phyloP scores from a whole-genome alignment of 2,329 filamentous ascomycete genomes.

The Fusarium sp. region DNA sequence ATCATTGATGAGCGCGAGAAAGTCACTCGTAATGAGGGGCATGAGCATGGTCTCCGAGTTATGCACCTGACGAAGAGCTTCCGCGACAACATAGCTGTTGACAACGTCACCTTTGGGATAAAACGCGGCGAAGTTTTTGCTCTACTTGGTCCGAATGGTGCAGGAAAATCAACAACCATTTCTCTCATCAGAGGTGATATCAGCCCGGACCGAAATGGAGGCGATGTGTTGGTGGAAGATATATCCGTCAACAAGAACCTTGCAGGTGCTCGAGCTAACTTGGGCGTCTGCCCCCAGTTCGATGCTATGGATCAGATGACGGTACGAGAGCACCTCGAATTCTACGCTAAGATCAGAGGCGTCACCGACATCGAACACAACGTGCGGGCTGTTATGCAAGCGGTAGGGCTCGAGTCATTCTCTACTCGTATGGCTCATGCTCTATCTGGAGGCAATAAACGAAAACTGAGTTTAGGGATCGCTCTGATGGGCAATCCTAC shows the following conservation, averaged over 20 bases:
- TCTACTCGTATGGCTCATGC: conserved; percentile 78
- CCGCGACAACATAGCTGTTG: conserved; percentile 78
- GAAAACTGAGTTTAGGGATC: conserved; percentile 90
- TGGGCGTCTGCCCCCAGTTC: conserved; percentile 92
- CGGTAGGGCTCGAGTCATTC: conserved; percentile 80
- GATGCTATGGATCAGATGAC: conserved; percentile 93
- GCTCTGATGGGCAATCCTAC: conserved; percentile 92
- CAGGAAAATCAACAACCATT: conserved; percentile 91
- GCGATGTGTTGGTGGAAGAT: conserved; percentile 83
- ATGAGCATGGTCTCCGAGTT: conserved; percentile 76
- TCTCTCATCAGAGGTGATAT: conserved; percentile 90
- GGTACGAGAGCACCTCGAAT: conserved; percentile 83
- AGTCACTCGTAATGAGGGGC: conserved; percentile 55
- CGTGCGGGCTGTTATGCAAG: conserved; percentile 78
- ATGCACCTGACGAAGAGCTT: conserved; percentile 84
- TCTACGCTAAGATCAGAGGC: conserved; percentile 87
- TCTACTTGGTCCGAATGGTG: conserved; percentile 88
- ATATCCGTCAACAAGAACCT: conserved; percentile 78
- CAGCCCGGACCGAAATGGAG: conserved; percentile 73
- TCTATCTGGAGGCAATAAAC: conserved; percentile 89
- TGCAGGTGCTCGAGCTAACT: conserved; percentile 75
- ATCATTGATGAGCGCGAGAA: conserved; percentile 71
- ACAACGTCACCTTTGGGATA: conserved; percentile 87
- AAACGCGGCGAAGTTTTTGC: conserved; percentile 85
- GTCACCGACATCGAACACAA: conserved; percentile 80